phyloP scores from a whole-genome alignment of 2,329 filamentous ascomycete genomes.

The Penicillium hordei region DNA sequence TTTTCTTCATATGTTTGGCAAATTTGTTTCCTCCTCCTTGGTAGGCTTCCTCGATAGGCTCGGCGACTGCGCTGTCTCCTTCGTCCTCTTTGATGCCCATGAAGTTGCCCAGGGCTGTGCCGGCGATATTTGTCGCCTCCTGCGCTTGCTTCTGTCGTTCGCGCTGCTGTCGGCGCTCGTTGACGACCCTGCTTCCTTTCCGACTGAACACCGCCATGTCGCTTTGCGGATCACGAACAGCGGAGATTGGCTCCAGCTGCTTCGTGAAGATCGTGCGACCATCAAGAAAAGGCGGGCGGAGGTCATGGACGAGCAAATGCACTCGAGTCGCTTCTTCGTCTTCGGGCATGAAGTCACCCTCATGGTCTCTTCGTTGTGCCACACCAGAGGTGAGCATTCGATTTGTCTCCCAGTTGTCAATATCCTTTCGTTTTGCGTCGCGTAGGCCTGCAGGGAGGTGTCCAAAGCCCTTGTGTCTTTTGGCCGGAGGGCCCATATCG shows the following conservation, averaged over 20 bases:
- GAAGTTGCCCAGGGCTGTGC: constrained; percentile 87
- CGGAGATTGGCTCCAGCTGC: constrained; percentile 90
- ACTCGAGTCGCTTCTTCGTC: constrained; percentile 88
- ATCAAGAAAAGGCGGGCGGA: constrained; percentile 91
- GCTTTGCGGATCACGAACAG: constrained; percentile 88
- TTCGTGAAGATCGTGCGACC: constrained; percentile 96
- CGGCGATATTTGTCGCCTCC: constrained; percentile 88
- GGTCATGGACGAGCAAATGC: constrained; percentile 88
- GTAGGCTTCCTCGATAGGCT: constrained; percentile 69
- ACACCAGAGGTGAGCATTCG: constrained; percentile 97
- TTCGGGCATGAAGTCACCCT: constrained; percentile 74
- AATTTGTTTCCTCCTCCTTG: constrained; percentile 71
- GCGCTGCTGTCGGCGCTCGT: constrained; percentile 84
- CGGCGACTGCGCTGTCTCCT: constrained; percentile 77
- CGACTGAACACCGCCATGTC: constrained; percentile 98
- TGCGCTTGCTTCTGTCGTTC: constrained; percentile 93
- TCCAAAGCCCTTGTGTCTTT: constrained; percentile 39
- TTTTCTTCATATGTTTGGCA: constrained; percentile 84
- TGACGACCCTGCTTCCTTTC: constrained; percentile 90
- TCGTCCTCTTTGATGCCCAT: constrained; percentile 95
- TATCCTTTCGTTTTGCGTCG: constrained; percentile 75
- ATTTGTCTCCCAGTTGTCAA: constrained; percentile 98
- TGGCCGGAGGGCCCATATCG: constrained; percentile 39
- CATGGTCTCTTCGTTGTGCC: constrained; percentile 80
- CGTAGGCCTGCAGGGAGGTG: constrained; percentile 38